These are phyloP conservation scores for Fusarium haematococcum DNA, from an alignment of 2,329 filamentous ascomycete species.

Conservation along the genomic window DNA sequence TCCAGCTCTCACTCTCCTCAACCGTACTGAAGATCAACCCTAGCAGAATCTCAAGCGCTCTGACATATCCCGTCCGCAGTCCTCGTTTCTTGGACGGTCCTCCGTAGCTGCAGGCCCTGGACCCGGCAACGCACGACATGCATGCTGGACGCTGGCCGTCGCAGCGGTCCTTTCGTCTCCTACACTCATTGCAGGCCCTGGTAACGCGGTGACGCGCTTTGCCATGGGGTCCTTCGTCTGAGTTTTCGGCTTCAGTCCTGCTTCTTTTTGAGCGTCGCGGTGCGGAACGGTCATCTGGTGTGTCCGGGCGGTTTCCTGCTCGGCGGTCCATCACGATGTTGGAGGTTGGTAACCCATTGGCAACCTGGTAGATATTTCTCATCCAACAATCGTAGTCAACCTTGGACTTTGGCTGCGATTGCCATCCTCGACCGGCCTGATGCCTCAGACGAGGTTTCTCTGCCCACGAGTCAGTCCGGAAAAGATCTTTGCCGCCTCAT, in stretches of 20 bases:
- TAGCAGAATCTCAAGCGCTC: slow-evolving; percentile 16
- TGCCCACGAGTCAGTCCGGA: background rate
- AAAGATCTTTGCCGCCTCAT: slow-evolving; percentile 23
- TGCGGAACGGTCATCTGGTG: no score
- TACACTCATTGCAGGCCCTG: slow-evolving; percentile 24
- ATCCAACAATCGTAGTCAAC: no score
- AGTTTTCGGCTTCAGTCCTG: background rate
- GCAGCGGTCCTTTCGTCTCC: slow-evolving; percentile 25
- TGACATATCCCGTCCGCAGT: slow-evolving; percentile 25
- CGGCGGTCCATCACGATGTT: background rate
- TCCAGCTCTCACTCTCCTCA: slow-evolving; percentile 10
- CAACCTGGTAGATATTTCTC: no score
- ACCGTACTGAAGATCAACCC: slow-evolving; percentile 11
- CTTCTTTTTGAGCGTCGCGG: background rate
- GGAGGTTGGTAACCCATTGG: no score
- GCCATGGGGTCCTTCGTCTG: background rate
- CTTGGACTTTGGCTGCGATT: no score
- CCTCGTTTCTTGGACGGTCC: slow-evolving; percentile 23
- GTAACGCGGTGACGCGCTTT: background rate
- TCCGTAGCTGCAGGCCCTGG: slow-evolving; percentile 11
- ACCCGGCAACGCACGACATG: slow-evolving; percentile 1
- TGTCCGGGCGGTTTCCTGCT: no score
- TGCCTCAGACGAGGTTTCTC: no score
- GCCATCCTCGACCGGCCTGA: no score
- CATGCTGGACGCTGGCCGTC: slow-evolving; percentile 18